Evolutionary conservation across 1,284 basidiomycete species (phyloP).

Genomic region (Cystobasidiaceae sp.): DNA sequence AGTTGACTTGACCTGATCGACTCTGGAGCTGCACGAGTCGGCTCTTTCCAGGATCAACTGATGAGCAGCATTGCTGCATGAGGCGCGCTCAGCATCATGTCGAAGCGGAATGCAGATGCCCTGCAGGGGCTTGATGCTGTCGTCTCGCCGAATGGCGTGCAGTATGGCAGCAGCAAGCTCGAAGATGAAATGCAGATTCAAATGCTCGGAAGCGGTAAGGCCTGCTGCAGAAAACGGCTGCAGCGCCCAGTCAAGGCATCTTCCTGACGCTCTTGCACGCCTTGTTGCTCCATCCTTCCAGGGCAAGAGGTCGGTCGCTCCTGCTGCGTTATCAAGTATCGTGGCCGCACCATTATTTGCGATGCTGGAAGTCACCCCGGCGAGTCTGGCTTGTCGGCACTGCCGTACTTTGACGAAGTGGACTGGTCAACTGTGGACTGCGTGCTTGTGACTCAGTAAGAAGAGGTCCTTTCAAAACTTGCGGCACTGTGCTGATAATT

Average conservation of each 20-base stretch:
- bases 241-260: too few species aligned
- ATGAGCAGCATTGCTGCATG: too few species aligned
- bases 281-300: conserved; percentile 50
- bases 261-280: too few species aligned
- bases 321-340: conserved; percentile 92
- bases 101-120: conserved; percentile 16
- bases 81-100: too few species aligned
- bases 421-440: conserved; percentile 99
- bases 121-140: conserved; percentile 27
- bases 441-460: conserved; percentile 88
- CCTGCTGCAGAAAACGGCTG: too few species aligned
- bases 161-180: conserved; percentile 13
- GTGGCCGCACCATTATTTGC: conserved; percentile 89
- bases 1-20: too few species aligned
- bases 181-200: conserved; percentile 33
- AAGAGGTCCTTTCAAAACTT: too few species aligned
- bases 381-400: conserved; percentile 84
- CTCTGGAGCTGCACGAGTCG: too few species aligned
- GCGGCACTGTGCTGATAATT: too few species aligned
- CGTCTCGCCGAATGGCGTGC: conserved; percentile 21
- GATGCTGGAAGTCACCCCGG: conserved; percentile 98
- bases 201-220: conserved; percentile 32
- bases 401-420: conserved; percentile 89
- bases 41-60: too few species aligned
- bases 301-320: conserved; percentile 96